Evolutionary conservation across 75 land plant genomes (phyloP).

Genomic region (Pseudotsuga menziesii): DNA sequence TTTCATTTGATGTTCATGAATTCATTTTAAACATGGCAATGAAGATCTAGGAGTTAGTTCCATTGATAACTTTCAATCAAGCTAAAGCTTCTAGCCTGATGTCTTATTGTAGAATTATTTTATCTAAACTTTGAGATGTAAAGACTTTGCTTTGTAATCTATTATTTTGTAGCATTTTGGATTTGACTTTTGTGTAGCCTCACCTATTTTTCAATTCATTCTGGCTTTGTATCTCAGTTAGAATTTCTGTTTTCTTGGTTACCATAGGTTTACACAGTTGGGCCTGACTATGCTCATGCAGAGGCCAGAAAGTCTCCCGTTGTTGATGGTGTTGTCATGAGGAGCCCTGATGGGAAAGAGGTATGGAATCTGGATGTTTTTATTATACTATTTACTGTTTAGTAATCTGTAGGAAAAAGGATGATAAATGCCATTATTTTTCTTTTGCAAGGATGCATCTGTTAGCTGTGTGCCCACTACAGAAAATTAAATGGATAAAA

Average conservation of each 20-base stretch:
- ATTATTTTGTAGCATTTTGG: background rate
- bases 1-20: too few species aligned
- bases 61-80: background rate
- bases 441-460: background rate
- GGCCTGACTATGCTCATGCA: conserved; percentile 99
- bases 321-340: conserved; percentile 99
- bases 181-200: background rate
- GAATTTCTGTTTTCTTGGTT: too few species aligned
- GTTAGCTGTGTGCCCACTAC: background rate
- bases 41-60: background rate
- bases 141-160: background rate
- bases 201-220: background rate
- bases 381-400: background rate
- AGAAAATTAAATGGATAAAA: background rate
- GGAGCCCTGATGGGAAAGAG: conserved; percentile 99
- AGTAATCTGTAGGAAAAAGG: background rate
- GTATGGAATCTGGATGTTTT: conserved; percentile 44
- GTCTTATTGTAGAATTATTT: background rate
- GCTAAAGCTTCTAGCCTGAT: background rate
- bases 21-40: background rate
- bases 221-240: background rate
- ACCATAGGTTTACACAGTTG: conserved; percentile 92
- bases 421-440: background rate
- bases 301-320: conserved; percentile 99
- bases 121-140: background rate